These are phyloP conservation scores for Arachnomyces sp. DNA, from an alignment of 2,329 filamentous ascomycete species.

Conservation along the genomic window DNA sequence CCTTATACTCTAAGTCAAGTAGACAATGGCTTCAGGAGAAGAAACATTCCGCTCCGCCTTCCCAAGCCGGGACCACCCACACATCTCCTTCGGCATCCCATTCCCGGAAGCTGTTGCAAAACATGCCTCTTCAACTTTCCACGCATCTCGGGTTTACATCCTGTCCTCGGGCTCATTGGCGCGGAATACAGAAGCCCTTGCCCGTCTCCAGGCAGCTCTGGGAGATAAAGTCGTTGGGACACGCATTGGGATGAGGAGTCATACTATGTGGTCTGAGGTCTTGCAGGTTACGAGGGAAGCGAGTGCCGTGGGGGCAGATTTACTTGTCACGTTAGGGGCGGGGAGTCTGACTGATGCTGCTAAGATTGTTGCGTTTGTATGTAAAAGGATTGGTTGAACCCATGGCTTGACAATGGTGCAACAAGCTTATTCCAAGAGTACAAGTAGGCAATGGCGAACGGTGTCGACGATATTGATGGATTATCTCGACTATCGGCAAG, in stretches of 20 bases:
- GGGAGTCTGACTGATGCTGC: slow-evolving; percentile 50
- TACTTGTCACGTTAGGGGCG: slow-evolving; percentile 47
- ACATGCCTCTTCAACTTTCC: slow-evolving; percentile 39
- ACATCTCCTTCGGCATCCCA: slow-evolving; percentile 41
- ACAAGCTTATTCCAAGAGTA: slow-evolving; percentile 5
- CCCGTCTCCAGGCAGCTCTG: slow-evolving; percentile 34
- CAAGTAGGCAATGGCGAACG: slow-evolving; percentile 41
- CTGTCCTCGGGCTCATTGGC: slow-evolving; percentile 44
- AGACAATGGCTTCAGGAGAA: neutral
- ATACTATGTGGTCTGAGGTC: slow-evolving; percentile 48
- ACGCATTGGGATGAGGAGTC: slow-evolving; percentile 44
- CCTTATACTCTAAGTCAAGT: too few relatives aligned
- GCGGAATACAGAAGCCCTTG: slow-evolving; percentile 38
- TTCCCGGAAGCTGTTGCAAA: slow-evolving; percentile 39
- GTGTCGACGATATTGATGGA: slow-evolving; percentile 29
- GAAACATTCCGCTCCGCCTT: slow-evolving; percentile 33
- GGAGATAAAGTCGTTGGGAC: slow-evolving; percentile 37
- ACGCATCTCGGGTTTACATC: slow-evolving; percentile 42
- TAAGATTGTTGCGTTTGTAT: slow-evolving; percentile 43
- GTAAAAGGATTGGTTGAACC: neutral
- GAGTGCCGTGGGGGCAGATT: slow-evolving; percentile 33
- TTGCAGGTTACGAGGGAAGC: slow-evolving; percentile 40
- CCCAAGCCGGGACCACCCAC: slow-evolving; percentile 27
- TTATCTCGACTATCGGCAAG: slow-evolving; percentile 29
- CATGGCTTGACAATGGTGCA: neutral